These are phyloP conservation scores for Priceomyces castillae DNA, from an alignment of 805 yeast species.

Conservation along the genomic window DNA sequence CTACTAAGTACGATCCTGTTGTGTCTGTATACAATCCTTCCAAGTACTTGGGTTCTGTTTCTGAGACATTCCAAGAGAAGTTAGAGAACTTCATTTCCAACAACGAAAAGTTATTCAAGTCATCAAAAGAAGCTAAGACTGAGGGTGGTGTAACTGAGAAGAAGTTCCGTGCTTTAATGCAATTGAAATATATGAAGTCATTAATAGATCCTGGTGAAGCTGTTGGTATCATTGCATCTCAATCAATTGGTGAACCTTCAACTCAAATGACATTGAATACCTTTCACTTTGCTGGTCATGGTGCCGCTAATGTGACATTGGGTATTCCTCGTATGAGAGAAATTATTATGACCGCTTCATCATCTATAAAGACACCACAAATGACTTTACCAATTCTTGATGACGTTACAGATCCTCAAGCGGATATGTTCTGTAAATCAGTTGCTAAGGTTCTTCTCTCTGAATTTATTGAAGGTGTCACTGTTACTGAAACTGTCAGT, in stretches of 20 bases:
- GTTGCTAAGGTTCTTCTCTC: conserved; percentile 81
- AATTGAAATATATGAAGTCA: conserved; percentile 95
- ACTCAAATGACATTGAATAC: conserved; percentile 98
- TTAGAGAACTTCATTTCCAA: conserved; percentile 66
- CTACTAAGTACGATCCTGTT: conserved; percentile 79
- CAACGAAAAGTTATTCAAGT: conserved; percentile 55
- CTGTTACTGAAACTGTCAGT: conserved; percentile 87
- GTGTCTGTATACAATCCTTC: conserved; percentile 84
- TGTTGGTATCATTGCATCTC: conserved; percentile 97
- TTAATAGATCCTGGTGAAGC: conserved; percentile 95
- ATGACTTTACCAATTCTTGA: conserved; percentile 86
- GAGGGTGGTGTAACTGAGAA: conserved; percentile 59
- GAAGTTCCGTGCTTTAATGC: conserved; percentile 96
- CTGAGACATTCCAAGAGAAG: conserved; percentile 81
- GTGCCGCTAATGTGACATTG: conserved; percentile 98
- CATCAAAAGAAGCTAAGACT: conserved; percentile 45
- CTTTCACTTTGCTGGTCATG: conserved; percentile 99
- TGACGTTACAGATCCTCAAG: conserved; percentile 81
- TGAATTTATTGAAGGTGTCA: conserved; percentile 81
- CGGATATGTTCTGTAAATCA: conserved; percentile 90
- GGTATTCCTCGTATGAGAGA: conserved; percentile 99
- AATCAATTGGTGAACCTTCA: conserved; percentile 98
- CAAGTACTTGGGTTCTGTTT: conserved; percentile 87
- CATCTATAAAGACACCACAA: conserved; percentile 96
- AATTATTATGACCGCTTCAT: conserved; percentile 98